Evolutionary conservation across 176 grass and related monocot genomes (phyloP), one percentile per base, ranked within the genome.

Genomic region (Pharus latifolius): DNA sequence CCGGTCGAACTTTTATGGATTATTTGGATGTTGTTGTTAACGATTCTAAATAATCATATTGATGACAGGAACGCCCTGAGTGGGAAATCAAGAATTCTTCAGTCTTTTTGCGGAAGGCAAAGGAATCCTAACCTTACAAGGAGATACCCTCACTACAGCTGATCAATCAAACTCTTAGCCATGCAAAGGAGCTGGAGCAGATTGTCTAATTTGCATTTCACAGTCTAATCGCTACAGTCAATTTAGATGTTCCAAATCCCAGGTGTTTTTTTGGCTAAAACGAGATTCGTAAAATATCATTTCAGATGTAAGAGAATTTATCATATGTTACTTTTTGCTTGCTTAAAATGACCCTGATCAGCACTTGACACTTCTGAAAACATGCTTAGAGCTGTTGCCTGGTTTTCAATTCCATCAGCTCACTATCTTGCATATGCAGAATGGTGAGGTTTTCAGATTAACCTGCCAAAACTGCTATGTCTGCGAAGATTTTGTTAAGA

Each of bases 51-150:
- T 17, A 49, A 2, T 65, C 23, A 10, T 49, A 19, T 58, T 67
- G 52, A 66, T 85, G 41, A 19, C 81, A 96, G 92, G 79, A 62
- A n/a, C 92, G 91, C 26, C 44, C 68, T 22, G 88, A 91, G 58
- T 96, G 92, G 92, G 82, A 96, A 24, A 79, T 91, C 14, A 77
- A 87, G 56, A 57, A 88, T 46, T 45, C 30, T 11, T 88, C 81
- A 8, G 84, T 96, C 5, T 64, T 81, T 63, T 96, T 91, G 38
- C 75, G 81, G 61, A 91, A 75, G 92, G 92, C 72, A 9, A 91
- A 81, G 71, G 84, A 96, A 57, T 60, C 66, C n/a, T 79, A 91
- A 71, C 66, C 77, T 31, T 84, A 72, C n/a, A 60, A 71, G 61
- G 66, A 50, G 62, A 24, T 80, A 76, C 82, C 68, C 13, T 79